phyloP scores from a whole-genome alignment of 306 rosid genomes.

The Casuarina glauca region DNA sequence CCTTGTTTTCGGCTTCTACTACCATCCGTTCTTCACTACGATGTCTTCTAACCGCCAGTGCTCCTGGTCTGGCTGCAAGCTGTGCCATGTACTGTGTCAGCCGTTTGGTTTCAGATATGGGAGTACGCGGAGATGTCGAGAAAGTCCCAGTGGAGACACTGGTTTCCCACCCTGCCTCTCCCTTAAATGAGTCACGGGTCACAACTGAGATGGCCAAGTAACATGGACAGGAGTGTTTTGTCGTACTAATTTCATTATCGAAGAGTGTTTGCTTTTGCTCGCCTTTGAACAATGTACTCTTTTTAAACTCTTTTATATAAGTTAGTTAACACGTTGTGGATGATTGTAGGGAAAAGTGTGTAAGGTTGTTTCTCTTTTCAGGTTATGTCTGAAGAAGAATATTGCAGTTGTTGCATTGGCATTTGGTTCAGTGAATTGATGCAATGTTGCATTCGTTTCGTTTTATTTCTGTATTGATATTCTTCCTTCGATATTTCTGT shows the following conservation, averaged over 20 bases:
- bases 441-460: no score
- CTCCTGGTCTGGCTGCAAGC: constrained; percentile 39
- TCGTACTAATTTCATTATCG: background rate
- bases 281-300: background rate
- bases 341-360: background rate
- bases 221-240: background rate
- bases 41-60: constrained; percentile 27
- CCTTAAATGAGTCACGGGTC: constrained; percentile 26
- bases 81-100: constrained; percentile 45
- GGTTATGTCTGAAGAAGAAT: background rate
- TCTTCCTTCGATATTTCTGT: no score
- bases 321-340: no score
- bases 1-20: constrained; percentile 48
- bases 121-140: constrained; percentile 45
- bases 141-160: constrained; percentile 65
- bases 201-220: constrained; percentile 2
- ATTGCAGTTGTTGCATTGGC: no score
- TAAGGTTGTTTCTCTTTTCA: background rate
- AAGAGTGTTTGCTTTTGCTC: background rate
- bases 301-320: no score
- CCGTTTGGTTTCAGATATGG: constrained; percentile 53
- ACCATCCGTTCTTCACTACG: constrained; percentile 37
- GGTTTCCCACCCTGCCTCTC: constrained; percentile 24
- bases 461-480: no score
- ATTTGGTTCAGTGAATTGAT: no score